Conservation (phyloP, 176 grass and related monocot species). For the Poa annua region DNA sequence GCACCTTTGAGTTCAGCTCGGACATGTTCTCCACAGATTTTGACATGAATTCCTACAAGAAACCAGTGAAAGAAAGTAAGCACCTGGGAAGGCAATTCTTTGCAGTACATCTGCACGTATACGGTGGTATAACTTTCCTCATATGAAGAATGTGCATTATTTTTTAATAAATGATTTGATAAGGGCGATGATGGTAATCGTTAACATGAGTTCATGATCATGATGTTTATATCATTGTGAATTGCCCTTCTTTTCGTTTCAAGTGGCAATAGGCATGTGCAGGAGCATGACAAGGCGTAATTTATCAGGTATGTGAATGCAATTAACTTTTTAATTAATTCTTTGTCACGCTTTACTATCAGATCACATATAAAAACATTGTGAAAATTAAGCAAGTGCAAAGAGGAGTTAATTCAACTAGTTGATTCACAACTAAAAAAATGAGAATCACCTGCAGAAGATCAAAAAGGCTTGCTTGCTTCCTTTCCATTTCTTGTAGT, state of each 20-base stretch:
- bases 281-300: conserved; percentile 2
- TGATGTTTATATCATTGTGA: not conserved
- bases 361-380: conserved; percentile 20
- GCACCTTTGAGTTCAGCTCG: conserved; percentile 74
- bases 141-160: conserved; percentile 21
- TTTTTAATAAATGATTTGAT: conserved; percentile 17
- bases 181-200: not conserved
- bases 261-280: conserved; percentile 5
- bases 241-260: not conserved
- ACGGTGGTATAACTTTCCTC: not conserved
- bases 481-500: conserved; percentile 86
- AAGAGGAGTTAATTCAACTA: not conserved
- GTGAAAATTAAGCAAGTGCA: conserved; percentile 6
- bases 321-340: not conserved
- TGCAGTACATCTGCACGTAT: not conserved
- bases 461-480: conserved; percentile 72
- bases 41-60: conserved; percentile 77
- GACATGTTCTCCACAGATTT: conserved; percentile 76
- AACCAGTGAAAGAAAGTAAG: not conserved
- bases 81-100: conserved; percentile 7
- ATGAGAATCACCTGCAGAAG: conserved; percentile 66
- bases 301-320: not conserved
- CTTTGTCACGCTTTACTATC: not conserved
- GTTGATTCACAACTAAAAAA: conserved; percentile 29
- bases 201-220: not conserved